Conservation (phyloP, 495 filamentous ascomycete genomes). For the Parmelia sp. region DNA sequence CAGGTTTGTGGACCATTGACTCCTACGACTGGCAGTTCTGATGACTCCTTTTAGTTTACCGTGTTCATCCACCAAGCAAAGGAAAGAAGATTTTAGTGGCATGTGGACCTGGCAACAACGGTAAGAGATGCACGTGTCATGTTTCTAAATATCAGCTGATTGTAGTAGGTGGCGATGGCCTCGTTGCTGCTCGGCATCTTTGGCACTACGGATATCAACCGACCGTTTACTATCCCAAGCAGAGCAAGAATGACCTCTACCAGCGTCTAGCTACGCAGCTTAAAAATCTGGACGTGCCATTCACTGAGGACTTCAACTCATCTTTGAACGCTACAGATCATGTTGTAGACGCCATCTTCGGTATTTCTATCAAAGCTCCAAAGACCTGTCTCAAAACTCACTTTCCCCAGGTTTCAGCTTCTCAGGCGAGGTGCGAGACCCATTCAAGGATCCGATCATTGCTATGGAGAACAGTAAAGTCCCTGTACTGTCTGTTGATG, state of each 20-base stretch:
- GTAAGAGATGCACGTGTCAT: constrained; percentile 40
- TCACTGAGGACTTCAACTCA: constrained; percentile 70
- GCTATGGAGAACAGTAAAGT: constrained; percentile 64
- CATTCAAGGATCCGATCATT: constrained; percentile 73
- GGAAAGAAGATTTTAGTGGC: constrained; percentile 76
- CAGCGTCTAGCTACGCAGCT: constrained; percentile 81
- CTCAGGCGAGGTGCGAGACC: constrained; percentile 82
- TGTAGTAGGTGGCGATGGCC: constrained; percentile 74
- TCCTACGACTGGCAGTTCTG: constrained; percentile 6
- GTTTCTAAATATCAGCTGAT: constrained; percentile 1
- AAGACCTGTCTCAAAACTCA: background rate
- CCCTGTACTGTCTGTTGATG: constrained; percentile 83
- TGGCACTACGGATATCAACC: constrained; percentile 88
- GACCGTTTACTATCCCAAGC: constrained; percentile 88
- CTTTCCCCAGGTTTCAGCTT: constrained; percentile 70
- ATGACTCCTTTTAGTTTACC: constrained; percentile 54
- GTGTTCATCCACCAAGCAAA: constrained; percentile 66
- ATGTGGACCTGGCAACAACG: constrained; percentile 93
- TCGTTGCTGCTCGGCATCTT: constrained; percentile 93
- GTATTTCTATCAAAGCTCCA: constrained; percentile 29
- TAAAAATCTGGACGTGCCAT: constrained; percentile 71
- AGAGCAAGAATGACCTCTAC: constrained; percentile 82
- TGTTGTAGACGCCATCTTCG: constrained; percentile 91
- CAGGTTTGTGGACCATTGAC: constrained; percentile 44
- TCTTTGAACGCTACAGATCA: constrained; percentile 60